Evolutionary conservation across 73 alveolate species (phyloP), one percentile per base, ranked within the genome.

Genomic region (Blepharisma japonicum): DNA sequence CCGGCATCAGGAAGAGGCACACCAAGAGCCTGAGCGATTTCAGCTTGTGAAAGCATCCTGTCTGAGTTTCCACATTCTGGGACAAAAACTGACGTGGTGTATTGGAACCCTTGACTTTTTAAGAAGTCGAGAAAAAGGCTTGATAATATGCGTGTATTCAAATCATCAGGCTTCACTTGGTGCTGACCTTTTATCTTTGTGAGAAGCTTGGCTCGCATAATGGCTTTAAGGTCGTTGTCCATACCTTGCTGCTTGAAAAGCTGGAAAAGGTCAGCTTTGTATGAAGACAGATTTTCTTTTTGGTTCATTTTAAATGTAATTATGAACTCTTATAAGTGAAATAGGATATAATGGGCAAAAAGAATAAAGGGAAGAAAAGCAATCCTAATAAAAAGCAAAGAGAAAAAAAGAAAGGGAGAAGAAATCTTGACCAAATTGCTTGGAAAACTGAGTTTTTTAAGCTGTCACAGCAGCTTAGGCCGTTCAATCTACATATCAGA

Each of bases 31-130:
- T 88, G 91, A 21, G 76, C 80, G 21, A 88, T 50, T 55, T 88
- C 95, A 6, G 83, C 56, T 68, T 80, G 86, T 6, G 83, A 14
- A n/a, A 88, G 77, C 21, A 79, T 23, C 32, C 68, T 71, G 21
- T 87, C 39, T 6, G 79, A 76, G 38, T 77, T 20, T 5, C 95
- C 95, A 67, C 89, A 71, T 47, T 88, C 95, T 7, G 95, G 95
- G 5, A 84, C 81, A 51, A 88, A 79, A 23, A 88, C 90, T 54
- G 91, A 76, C 71, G 80, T 39, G 21, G 95, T 84, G 61, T 68
- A 88, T 6, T 56, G 81, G 83, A 88, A 82, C 72, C 83, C 87
- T 32, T 77, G 68, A 66, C 61, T 46, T 66, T 83, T 77, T 68
- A 83, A n/a, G 77, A 88, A 74, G 56, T 88, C 95, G 23, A 79